Base-by-base conservation (phyloP, 352 stramenopile genomes). In the Globisporangium polare region DNA sequence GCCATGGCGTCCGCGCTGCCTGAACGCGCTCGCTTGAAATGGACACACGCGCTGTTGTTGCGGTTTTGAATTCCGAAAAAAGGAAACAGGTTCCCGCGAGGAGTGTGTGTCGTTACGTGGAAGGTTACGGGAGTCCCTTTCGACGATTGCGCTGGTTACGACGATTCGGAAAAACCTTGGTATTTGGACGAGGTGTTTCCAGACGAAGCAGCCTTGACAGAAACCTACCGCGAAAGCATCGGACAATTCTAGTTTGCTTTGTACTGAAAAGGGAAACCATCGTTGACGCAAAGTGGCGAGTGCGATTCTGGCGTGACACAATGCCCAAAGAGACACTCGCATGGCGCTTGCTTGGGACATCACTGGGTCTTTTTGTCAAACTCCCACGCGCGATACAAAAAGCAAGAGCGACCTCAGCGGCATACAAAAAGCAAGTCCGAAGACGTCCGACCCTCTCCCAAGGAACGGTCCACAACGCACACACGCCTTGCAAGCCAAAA, bases 1-100 rank as follows among this genome's bases (percentile, higher is more conserved):
- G 60, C 54, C 71, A 79, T 80, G 58, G 15, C 39, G 29, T 15
- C 27, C 22, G 45, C 15, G 29, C 42, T 51, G 35, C 42, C 17
- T 41, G 5, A 20, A 20, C 37, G 20, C 18, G 31, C 52, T 24
- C 31, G 17, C 26, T n/a, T 17, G 17, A 64, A 46, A 50, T 49
- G 58, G 37, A 50, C 58, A 37, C 47, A 35, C 24, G 17, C 47
- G 29, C 15, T 2, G 37, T n/a, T 42, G 13, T 13, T 43, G 41
- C 41, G 41, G 41, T 53, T 53, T 54, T 37, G 18, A 54, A 54
- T 54, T 54, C 47, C 15, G 26, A 53, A 53, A 53, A 53, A 31
- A n/a, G n/a, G n/a, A n/a, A n/a, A n/a, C n/a, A n/a, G n/a, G n/a
- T n/a, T n/a, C n/a, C n/a, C n/a, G n/a, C n/a, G n/a, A n/a, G n/a